phyloP scores from a whole-genome alignment of 2,329 filamentous ascomycete species.

The Grosmannia huntii region DNA sequence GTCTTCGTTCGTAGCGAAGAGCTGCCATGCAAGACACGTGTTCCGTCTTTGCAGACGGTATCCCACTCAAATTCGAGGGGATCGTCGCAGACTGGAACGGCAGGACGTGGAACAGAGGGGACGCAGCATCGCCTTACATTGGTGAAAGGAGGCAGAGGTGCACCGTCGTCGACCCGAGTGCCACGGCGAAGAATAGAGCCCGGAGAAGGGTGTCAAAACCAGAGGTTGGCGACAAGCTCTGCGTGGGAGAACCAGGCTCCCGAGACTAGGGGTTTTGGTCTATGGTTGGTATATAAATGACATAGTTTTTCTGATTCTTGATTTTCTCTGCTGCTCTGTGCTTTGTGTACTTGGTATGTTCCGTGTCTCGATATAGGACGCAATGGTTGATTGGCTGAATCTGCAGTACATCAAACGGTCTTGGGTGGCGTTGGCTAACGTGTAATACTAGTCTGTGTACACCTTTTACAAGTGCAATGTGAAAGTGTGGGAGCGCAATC shows the following conservation, averaged over 20 bases:
- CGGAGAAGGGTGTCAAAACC: not conserved
- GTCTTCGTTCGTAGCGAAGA: not conserved
- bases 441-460: not conserved
- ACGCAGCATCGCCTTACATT: no score
- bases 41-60: no score
- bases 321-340: not conserved
- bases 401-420: no score
- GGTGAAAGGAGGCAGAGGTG: not conserved
- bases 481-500: not conserved
- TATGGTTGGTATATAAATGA: not conserved
- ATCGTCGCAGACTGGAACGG: no score
- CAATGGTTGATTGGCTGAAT: not conserved
- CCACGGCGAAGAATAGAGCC: not conserved
- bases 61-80: no score
- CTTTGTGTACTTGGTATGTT: not conserved
- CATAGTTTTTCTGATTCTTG: not conserved
- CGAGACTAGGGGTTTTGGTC: not conserved
- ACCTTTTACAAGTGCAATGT: not conserved
- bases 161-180: not conserved
- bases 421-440: not conserved
- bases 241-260: not conserved
- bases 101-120: no score
- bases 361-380: not conserved
- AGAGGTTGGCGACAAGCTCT: not conserved
- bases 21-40: not conserved